phyloP scores from a whole-genome alignment of 202 grass and related monocot genomes.

The Carex arenaria region DNA sequence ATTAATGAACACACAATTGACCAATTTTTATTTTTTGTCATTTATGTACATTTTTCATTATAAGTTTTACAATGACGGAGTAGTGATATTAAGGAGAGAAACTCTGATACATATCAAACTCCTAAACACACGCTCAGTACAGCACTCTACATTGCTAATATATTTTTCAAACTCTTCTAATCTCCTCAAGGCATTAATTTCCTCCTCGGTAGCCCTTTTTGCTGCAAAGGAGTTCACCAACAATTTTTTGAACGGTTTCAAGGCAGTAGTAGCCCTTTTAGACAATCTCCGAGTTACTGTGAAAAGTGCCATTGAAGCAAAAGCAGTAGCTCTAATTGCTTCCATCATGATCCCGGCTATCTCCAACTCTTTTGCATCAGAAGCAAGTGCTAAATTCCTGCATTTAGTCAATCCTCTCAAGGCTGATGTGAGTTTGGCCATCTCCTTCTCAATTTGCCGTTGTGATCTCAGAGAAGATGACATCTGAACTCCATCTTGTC shows the following conservation, averaged over 20 bases:
- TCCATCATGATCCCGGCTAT: constrained; percentile 37
- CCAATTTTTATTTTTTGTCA: not conserved
- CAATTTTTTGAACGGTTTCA: constrained; percentile 1
- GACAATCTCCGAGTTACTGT: constrained; percentile 28
- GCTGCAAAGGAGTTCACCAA: not conserved
- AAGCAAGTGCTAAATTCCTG: not conserved
- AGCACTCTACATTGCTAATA: constrained; percentile 42
- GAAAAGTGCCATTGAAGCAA: constrained; percentile 40
- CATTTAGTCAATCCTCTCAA: constrained; percentile 6
- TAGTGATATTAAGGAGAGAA: constrained; percentile 58
- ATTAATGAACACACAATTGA: not conserved
- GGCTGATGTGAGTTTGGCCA: constrained; percentile 25
- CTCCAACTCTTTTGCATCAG: constrained; percentile 28
- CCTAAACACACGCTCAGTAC: constrained; percentile 57
- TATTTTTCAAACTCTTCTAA: constrained; percentile 58
- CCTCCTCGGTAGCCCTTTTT: not conserved
- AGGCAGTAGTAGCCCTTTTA: constrained; percentile 5
- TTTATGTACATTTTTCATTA: not conserved
- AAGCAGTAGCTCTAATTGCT: constrained; percentile 22
- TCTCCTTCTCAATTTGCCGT: constrained; percentile 31
- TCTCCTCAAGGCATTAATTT: constrained; percentile 22
- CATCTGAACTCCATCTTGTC: constrained; percentile 23
- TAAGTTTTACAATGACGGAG: constrained; percentile 42
- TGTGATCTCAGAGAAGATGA: constrained; percentile 29
- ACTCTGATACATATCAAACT: constrained; percentile 60